A percentile compares a stretch with the other conserved stretches of the same genome.
phyloP scores from a whole-genome alignment of 345 rosid genomes.

The Geranium rotundifolium region DNA sequence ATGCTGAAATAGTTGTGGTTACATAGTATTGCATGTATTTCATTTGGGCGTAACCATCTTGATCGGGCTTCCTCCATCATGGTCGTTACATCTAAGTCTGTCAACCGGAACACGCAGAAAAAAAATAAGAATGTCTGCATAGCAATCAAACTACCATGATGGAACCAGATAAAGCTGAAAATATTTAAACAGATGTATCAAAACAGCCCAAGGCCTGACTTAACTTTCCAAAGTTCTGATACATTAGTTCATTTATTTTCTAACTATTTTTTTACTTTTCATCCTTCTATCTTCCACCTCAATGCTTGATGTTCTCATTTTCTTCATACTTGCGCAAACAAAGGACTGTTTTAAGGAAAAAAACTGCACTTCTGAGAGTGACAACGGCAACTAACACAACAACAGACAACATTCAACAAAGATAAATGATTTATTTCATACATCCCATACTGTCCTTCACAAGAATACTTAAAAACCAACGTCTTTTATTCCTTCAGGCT shows the following conservation, averaged over 20 bases:
- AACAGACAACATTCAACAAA: neutral
- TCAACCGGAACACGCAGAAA: constrained; percentile 8
- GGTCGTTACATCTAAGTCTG: constrained; percentile 66
- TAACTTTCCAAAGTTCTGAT: no score
- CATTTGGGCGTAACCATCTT: constrained; percentile 97
- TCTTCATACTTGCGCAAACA: neutral
- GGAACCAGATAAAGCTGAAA: no score
- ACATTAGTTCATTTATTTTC: no score
- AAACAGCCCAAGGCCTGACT: no score
- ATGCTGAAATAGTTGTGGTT: constrained; percentile 62
- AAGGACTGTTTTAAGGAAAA: neutral
- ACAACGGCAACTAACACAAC: neutral
- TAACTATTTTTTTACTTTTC: neutral
- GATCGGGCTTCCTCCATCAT: constrained; percentile 65
- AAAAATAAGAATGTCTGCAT: neutral
- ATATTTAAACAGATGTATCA: no score
- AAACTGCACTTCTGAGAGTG: neutral
- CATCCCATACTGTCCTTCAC: neutral
- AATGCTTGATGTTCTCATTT: no score
- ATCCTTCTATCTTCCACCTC: neutral
- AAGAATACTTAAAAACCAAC: no score
- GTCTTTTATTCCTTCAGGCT: no score
- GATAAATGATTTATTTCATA: neutral
- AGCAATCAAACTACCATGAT: no score
- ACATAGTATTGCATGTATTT: constrained; percentile 73